These are phyloP conservation scores for Pseudonectria foliicola DNA, from an alignment of 2,329 filamentous ascomycete genomes.

Conservation along the genomic window DNA sequence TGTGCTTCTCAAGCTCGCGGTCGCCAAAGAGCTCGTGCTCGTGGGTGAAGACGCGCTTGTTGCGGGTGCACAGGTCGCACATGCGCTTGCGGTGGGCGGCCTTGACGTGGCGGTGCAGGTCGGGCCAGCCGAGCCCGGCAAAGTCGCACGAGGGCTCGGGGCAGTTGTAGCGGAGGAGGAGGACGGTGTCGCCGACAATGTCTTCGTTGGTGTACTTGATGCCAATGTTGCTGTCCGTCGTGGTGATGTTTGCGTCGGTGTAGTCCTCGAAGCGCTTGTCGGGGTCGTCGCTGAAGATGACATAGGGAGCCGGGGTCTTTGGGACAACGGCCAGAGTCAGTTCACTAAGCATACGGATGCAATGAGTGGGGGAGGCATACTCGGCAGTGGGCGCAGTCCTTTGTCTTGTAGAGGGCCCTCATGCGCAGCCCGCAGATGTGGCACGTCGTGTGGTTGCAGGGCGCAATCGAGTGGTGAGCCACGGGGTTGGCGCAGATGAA, in stretches of 20 bases:
- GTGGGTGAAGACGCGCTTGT: conserved; percentile 98
- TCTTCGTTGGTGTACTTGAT: conserved; percentile 85
- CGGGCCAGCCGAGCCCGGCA: conserved; percentile 61
- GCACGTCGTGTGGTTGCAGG: conserved; percentile 94
- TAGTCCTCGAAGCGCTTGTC: conserved; percentile 85
- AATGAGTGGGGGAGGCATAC: conserved; percentile 41
- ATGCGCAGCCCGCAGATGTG: conserved; percentile 91
- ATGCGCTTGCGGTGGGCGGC: conserved; percentile 77
- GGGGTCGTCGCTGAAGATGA: conserved; percentile 85
- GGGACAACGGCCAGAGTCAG: conserved; percentile 6
- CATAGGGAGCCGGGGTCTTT: conserved; percentile 63
- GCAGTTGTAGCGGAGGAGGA: conserved; percentile 90
- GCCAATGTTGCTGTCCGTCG: conserved; percentile 76
- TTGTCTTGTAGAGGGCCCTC: conserved; percentile 91
- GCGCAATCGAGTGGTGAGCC: conserved; percentile 78
- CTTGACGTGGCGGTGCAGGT: conserved; percentile 68
- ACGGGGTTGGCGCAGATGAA: conserved; percentile 95
- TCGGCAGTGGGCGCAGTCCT: conserved; percentile 92
- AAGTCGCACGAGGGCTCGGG: conserved; percentile 75
- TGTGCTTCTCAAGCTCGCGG: conserved; percentile 76
- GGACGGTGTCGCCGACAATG: conserved; percentile 83
- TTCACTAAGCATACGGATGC: background rate
- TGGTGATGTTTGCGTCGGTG: conserved; percentile 61
- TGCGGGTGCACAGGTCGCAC: conserved; percentile 82
- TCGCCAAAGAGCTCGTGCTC: conserved; percentile 89